phyloP scores from a whole-genome alignment of 805 yeast species.

The Saccharomyces mikatae region DNA sequence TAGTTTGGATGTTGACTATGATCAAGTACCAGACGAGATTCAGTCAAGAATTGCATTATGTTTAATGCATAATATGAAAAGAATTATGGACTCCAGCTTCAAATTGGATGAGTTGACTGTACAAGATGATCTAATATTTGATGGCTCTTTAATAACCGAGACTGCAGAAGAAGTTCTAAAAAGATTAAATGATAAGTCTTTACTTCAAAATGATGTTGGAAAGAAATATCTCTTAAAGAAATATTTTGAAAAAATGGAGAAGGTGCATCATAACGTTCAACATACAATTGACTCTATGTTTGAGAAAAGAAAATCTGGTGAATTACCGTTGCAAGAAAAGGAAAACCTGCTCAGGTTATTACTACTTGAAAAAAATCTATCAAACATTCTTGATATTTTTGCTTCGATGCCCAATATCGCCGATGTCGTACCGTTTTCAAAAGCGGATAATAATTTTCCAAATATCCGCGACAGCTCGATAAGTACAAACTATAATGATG shows the following conservation, averaged over 20 bases:
- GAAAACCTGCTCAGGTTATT: slow-evolving; percentile 64
- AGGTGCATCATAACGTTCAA: slow-evolving; percentile 34
- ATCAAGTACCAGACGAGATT: slow-evolving; percentile 49
- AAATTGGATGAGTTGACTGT: slow-evolving; percentile 29
- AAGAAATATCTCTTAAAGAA: slow-evolving; percentile 33
- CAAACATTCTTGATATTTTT: slow-evolving; percentile 40
- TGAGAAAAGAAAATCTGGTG: slow-evolving; percentile 45
- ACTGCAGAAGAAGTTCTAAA: slow-evolving; percentile 61
- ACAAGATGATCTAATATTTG: slow-evolving; percentile 60
- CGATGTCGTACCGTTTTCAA: slow-evolving; percentile 5
- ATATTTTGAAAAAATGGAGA: slow-evolving; percentile 36
- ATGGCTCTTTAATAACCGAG: slow-evolving; percentile 66
- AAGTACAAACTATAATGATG: slow-evolving; percentile 2
- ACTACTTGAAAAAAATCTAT: slow-evolving; percentile 61
- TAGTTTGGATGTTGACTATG: slow-evolving; percentile 60
- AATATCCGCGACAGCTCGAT: slow-evolving; percentile 2
- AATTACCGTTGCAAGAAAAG: slow-evolving; percentile 58
- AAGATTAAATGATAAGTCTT: slow-evolving; percentile 24
- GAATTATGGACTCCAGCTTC: slow-evolving; percentile 35
- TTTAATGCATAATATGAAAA: slow-evolving; percentile 76
- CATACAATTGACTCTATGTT: slow-evolving; percentile 49
- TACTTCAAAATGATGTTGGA: slow-evolving; percentile 31
- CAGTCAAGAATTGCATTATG: slow-evolving; percentile 69
- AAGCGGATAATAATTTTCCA: neutral
- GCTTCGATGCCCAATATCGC: slow-evolving; percentile 21